Evolutionary conservation across 768 basidiomycete genomes (phyloP).

Genomic region (Glaciozyma martinii): DNA sequence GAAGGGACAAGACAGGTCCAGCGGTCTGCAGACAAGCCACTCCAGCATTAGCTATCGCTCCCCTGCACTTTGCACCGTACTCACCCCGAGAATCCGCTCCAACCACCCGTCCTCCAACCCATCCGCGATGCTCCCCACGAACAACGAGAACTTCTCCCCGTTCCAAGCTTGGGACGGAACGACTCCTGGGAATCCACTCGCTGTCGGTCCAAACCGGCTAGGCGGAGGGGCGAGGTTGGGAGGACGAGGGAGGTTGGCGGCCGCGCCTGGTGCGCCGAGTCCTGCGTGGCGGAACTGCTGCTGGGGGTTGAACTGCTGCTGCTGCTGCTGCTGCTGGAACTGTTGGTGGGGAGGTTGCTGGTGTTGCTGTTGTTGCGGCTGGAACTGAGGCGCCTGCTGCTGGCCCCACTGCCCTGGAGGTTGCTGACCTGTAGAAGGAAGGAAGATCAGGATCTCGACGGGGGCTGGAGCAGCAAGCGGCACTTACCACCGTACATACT

Average conservation of each 20-base stretch:
- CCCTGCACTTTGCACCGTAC: background rate
- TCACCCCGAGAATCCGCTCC: conserved; percentile 32
- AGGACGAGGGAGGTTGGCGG: conserved; percentile 1
- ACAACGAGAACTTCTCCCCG: conserved; percentile 31
- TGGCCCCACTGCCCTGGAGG: background rate
- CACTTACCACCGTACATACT: no score
- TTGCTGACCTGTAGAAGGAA: no score
- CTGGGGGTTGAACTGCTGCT: background rate
- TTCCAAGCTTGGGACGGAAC: background rate
- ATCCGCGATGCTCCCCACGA: conserved; percentile 32
- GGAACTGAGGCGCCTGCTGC: background rate
- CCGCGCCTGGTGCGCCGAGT: conserved; percentile 1
- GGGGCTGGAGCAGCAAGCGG: no score
- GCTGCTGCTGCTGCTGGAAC: background rate
- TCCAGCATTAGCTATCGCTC: background rate
- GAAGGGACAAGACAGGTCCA: conserved; percentile 79
- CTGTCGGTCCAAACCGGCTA: background rate
- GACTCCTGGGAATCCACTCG: background rate
- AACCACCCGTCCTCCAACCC: conserved; percentile 33
- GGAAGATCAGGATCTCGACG: no score
- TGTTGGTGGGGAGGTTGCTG: background rate
- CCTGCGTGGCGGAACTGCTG: background rate
- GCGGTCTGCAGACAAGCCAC: conserved; percentile 55
- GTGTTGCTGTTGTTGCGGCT: background rate
- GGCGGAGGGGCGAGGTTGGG: background rate